These are phyloP conservation scores for Lactarius psammicola DNA, from an alignment of 768 basidiomycete species.

Conservation along the genomic window DNA sequence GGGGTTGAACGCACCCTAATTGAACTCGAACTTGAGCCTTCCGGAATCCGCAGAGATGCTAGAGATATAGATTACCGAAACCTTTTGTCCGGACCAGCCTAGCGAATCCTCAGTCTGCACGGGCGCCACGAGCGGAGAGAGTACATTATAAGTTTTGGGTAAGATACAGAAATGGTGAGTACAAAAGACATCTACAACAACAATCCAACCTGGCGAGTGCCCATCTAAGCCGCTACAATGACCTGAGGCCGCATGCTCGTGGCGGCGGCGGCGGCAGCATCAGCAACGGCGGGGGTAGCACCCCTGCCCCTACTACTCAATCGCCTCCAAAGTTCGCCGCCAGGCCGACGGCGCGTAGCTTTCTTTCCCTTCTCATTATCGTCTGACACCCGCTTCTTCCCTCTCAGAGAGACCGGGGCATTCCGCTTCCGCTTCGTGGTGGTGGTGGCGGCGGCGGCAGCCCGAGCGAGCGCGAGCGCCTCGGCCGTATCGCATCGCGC, in stretches of 20 bases:
- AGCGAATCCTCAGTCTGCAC: too few relatives aligned
- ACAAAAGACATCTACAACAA: background rate
- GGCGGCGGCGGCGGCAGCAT: background rate
- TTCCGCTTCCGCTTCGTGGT: background rate
- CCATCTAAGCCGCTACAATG: background rate
- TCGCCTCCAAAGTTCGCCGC: background rate
- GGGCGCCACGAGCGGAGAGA: too few relatives aligned
- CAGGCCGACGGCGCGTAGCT: background rate
- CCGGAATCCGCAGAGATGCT: too few relatives aligned
- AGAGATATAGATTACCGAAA: too few relatives aligned
- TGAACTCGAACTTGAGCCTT: too few relatives aligned
- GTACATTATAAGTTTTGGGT: background rate
- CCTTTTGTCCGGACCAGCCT: too few relatives aligned
- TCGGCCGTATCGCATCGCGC: conserved; percentile 81
- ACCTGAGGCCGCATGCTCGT: background rate
- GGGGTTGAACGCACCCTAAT: too few relatives aligned
- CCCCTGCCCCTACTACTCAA: background rate
- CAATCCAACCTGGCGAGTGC: background rate
- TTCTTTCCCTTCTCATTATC: background rate
- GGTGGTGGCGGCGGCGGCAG: conserved; percentile 39
- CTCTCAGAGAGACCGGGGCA: background rate
- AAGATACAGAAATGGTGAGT: background rate
- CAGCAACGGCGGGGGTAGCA: background rate
- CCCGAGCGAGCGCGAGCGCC: conserved; percentile 63
- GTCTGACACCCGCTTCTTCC: background rate